Evolutionary conservation across 2,329 filamentous ascomycete species (phyloP).

Genomic region (Fusarium sp.): DNA sequence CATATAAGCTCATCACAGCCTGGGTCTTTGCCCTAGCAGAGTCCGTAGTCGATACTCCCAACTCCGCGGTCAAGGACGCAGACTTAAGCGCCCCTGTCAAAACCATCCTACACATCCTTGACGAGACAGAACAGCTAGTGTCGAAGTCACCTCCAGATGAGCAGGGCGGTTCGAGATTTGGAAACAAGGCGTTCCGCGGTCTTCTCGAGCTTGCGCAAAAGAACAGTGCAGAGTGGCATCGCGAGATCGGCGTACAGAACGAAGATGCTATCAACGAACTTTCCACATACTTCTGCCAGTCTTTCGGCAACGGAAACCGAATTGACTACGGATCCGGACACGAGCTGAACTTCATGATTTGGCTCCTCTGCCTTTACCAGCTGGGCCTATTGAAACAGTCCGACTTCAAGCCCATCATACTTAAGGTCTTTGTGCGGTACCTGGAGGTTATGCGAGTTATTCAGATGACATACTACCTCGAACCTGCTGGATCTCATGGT

Average conservation of each 20-base stretch:
- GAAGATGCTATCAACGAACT: slow-evolving; percentile 73
- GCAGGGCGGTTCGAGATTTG: slow-evolving; percentile 89
- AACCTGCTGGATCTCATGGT: slow-evolving; percentile 95
- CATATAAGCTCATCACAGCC: slow-evolving; percentile 79
- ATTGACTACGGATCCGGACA: slow-evolving; percentile 98
- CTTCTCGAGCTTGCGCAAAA: slow-evolving; percentile 78
- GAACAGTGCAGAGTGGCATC: slow-evolving; percentile 71
- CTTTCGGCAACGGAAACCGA: slow-evolving; percentile 85
- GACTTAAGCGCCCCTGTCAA: slow-evolving; percentile 70
- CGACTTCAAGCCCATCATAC: slow-evolving; percentile 79
- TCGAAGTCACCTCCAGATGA: slow-evolving; percentile 81
- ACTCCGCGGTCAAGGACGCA: slow-evolving; percentile 69
- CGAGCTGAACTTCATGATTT: slow-evolving; percentile 96
- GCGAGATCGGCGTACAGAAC: slow-evolving; percentile 64
- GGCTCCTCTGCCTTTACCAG: slow-evolving; percentile 93
- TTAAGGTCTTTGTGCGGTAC: slow-evolving; percentile 85
- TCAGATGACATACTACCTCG: slow-evolving; percentile 94
- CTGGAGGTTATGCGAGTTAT: slow-evolving; percentile 86
- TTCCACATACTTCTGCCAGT: slow-evolving; percentile 82
- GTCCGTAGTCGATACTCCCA: slow-evolving; percentile 76
- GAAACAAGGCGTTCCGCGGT: slow-evolving; percentile 88
- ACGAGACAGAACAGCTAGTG: slow-evolving; percentile 75
- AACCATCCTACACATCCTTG: slow-evolving; percentile 76
- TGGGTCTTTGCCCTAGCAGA: slow-evolving; percentile 92
- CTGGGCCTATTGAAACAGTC: slow-evolving; percentile 70